phyloP scores from a whole-genome alignment of 139 green algal species.

The Tetradesmus obliquus region DNA sequence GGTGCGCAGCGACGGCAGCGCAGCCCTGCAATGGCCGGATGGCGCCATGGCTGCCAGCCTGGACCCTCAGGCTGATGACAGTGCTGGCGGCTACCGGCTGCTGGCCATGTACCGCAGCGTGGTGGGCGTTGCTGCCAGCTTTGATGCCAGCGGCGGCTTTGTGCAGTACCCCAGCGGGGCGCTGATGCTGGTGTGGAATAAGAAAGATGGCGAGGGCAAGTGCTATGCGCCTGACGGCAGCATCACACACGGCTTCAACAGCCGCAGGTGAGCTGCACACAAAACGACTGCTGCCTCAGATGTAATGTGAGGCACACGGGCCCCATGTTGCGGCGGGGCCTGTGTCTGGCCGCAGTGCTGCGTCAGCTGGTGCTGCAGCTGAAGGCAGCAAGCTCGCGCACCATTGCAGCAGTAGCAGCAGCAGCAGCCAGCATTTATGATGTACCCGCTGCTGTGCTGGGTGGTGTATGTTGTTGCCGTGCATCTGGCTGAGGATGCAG shows the following conservation, averaged over 20 bases:
- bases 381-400: background rate
- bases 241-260: slow-evolving; percentile 23
- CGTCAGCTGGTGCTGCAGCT: background rate
- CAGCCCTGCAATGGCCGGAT: background rate
- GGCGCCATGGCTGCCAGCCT: slow-evolving; percentile 16
- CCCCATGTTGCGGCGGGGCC: background rate
- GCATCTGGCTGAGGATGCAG: background rate
- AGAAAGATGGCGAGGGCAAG: slow-evolving; percentile 20
- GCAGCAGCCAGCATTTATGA: too few species aligned
- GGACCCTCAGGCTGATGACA: background rate
- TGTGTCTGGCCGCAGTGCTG: background rate
- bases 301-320: background rate
- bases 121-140: slow-evolving; percentile 27
- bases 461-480: background rate
- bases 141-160: slow-evolving; percentile 41
- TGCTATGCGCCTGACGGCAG: slow-evolving; percentile 12
- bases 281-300: background rate
- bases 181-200: slow-evolving; percentile 45
- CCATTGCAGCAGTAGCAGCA: too few species aligned
- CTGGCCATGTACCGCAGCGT: slow-evolving; percentile 32
- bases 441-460: background rate
- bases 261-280: background rate
- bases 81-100: slow-evolving; percentile 1
- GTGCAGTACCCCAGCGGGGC: slow-evolving; percentile 28
- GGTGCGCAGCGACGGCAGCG: slow-evolving; percentile 42